These are phyloP conservation scores for Irpex rosettiformis DNA, from an alignment of 1,284 basidiomycete species.

Conservation along the genomic window DNA sequence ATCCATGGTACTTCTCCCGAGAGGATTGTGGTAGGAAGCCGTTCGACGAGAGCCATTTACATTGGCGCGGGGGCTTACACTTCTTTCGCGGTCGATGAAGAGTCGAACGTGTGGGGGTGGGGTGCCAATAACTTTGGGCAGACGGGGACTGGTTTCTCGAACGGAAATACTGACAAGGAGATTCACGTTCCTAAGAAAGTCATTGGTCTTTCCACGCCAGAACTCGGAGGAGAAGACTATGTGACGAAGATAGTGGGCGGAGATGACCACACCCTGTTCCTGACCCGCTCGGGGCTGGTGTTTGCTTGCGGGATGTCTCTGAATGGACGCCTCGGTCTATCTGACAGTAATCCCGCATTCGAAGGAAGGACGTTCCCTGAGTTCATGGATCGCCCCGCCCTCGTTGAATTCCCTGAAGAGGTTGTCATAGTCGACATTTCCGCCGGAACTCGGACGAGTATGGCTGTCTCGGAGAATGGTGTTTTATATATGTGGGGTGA, in stretches of 20 bases:
- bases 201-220: constrained; percentile 56
- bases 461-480: constrained; percentile 75
- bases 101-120: constrained; percentile 86
- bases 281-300: constrained; percentile 78
- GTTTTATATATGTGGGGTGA: constrained; percentile 86
- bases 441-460: constrained; percentile 75
- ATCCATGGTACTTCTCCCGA: constrained; percentile 85
- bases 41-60: constrained; percentile 64
- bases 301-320: constrained; percentile 81
- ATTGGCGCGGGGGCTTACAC: constrained; percentile 82
- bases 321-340: constrained; percentile 74
- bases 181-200: constrained; percentile 71
- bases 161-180: constrained; percentile 42
- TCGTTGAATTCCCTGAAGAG: constrained; percentile 65
- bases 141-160: constrained; percentile 54
- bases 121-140: constrained; percentile 81
- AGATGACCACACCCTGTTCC: constrained; percentile 85
- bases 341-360: constrained; percentile 54
- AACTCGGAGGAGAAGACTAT: constrained; percentile 56
- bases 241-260: constrained; percentile 83
- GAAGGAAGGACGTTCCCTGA: constrained; percentile 48
- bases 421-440: constrained; percentile 68
- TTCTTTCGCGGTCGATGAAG: constrained; percentile 84
- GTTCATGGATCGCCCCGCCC: constrained; percentile 55
- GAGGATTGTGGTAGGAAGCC: constrained; percentile 67